These are phyloP conservation scores for Xerophyta viscosa DNA, from an alignment of 106 monocot genomes.

Conservation along the genomic window DNA sequence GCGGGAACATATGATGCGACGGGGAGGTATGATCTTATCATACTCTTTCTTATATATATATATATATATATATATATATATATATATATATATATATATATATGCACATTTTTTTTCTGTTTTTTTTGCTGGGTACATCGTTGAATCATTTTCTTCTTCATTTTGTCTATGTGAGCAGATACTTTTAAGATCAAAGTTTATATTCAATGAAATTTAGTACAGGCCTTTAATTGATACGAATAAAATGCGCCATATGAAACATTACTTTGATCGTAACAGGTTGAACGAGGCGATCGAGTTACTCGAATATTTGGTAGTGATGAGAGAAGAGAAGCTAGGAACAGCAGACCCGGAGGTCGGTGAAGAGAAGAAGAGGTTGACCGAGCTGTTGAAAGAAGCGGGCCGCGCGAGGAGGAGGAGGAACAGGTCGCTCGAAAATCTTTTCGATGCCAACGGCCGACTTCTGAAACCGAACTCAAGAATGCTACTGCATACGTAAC, in stretches of 20 bases:
- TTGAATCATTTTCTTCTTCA: too few relatives aligned
- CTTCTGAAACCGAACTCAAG: too few relatives aligned
- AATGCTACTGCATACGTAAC: too few relatives aligned
- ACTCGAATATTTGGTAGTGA: conserved; percentile 48
- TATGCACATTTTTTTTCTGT: too few relatives aligned
- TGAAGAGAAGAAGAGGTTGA: conserved; percentile 66
- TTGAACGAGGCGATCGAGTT: conserved; percentile 59
- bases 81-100: too few relatives aligned
- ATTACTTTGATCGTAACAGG: conserved; percentile 9
- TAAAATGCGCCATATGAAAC: background rate
- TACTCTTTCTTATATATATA: too few relatives aligned
- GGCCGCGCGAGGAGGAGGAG: conserved; percentile 56
- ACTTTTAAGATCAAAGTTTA: too few relatives aligned
- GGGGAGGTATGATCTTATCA: conserved; percentile 65
- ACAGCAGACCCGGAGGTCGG: conserved; percentile 74
- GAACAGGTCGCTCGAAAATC: conserved; percentile 38
- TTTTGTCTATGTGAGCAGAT: too few relatives aligned
- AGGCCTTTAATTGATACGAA: too few relatives aligned
- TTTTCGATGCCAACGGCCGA: conserved; percentile 36
- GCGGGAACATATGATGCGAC: conserved; percentile 96
- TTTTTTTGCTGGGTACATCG: too few relatives aligned
- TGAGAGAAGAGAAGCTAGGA: conserved; percentile 71
- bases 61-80: too few relatives aligned
- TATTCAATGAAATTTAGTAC: too few relatives aligned
- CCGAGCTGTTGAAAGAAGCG: conserved; percentile 52